These are phyloP conservation scores for Claviceps sp. DNA, from an alignment of 2,329 filamentous ascomycete species.

Conservation along the genomic window DNA sequence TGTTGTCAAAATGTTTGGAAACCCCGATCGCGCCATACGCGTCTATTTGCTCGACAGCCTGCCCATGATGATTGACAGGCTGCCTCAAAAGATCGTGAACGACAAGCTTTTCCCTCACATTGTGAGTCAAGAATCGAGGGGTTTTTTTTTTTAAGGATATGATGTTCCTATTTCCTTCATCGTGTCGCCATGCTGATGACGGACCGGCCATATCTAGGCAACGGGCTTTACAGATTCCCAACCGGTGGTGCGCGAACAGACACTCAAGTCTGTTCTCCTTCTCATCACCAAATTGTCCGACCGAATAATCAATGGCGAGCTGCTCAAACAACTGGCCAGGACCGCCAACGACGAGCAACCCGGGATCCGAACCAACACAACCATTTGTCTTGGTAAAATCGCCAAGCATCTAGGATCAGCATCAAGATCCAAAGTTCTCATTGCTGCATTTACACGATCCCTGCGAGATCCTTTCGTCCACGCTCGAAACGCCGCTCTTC, in stretches of 20 bases:
- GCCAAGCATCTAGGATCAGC: slow-evolving; percentile 71
- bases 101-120: slow-evolving; percentile 95
- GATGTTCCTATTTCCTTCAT: background rate
- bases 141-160: background rate
- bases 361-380: slow-evolving; percentile 94
- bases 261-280: slow-evolving; percentile 81
- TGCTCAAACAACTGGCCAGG: slow-evolving; percentile 81
- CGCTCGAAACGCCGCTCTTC: slow-evolving; percentile 74
- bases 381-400: slow-evolving; percentile 93
- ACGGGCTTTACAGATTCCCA: slow-evolving; percentile 88
- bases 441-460: slow-evolving; percentile 81
- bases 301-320: slow-evolving; percentile 81
- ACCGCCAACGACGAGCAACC: slow-evolving; percentile 96
- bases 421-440: slow-evolving; percentile 76
- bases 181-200: slow-evolving; percentile 12
- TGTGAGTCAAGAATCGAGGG: slow-evolving; percentile 32
- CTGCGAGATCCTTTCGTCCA: slow-evolving; percentile 91
- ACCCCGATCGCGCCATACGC: slow-evolving; percentile 81
- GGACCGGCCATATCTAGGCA: slow-evolving; percentile 34
- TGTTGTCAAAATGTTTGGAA: slow-evolving; percentile 74
- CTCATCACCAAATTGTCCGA: slow-evolving; percentile 85
- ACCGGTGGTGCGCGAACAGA: slow-evolving; percentile 87
- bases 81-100: slow-evolving; percentile 80
- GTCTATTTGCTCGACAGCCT: slow-evolving; percentile 85
- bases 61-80: slow-evolving; percentile 77